These are phyloP conservation scores for Phytophthora capsici DNA, from an alignment of 352 stramenopile genomes.

Conservation along the genomic window DNA sequence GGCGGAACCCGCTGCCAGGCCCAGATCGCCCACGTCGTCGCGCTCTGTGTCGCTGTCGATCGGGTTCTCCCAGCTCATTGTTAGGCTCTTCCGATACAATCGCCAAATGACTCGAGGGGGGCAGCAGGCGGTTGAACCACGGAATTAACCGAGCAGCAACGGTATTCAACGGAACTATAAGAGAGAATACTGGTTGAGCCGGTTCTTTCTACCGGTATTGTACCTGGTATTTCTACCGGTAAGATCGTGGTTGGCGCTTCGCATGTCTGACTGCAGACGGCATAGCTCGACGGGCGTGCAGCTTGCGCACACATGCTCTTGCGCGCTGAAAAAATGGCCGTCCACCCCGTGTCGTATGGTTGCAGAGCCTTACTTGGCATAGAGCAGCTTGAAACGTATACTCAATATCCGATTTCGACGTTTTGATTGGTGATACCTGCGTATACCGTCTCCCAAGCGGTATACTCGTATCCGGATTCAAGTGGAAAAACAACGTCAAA, in stretches of 20 bases:
- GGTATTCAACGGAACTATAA: not conserved
- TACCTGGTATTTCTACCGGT: too few relatives aligned
- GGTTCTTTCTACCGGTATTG: not conserved
- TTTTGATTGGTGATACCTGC: not conserved
- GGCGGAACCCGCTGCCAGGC: constrained; percentile 65
- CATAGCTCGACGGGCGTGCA: constrained; percentile 5
- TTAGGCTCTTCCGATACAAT: constrained; percentile 31
- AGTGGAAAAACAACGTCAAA: not conserved
- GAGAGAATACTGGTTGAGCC: not conserved
- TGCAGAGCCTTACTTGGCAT: constrained; percentile 15
- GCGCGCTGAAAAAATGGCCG: constrained; percentile 31
- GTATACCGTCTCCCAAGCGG: too few relatives aligned
- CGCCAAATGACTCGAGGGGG: constrained; percentile 28
- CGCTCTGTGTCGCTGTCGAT: constrained; percentile 67
- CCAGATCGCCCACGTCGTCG: constrained; percentile 49
- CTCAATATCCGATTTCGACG: not conserved
- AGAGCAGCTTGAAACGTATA: constrained; percentile 13
- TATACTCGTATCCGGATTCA: too few relatives aligned
- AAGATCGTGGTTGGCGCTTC: constrained; percentile 8
- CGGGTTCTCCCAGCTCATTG: constrained; percentile 77
- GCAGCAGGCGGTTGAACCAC: not conserved
- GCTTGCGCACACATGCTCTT: constrained; percentile 6
- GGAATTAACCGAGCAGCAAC: not conserved
- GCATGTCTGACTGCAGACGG: constrained; percentile 6
- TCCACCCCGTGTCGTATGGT: constrained; percentile 23